phyloP scores from a whole-genome alignment of 495 filamentous ascomycete genomes.

The Hypomontagnella monticulosa region DNA sequence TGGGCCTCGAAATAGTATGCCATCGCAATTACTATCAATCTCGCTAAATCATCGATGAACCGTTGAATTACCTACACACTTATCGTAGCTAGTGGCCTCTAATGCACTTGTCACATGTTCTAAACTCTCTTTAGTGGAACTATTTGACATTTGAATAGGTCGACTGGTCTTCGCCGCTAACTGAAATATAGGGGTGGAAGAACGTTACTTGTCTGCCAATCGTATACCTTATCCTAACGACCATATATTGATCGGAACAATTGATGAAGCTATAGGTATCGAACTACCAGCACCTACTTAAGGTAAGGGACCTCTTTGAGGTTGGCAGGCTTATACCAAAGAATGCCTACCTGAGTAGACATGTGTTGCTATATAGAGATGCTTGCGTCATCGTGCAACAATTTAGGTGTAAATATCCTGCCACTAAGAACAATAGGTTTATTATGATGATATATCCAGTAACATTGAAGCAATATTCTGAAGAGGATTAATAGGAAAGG shows the following conservation, averaged over 20 bases:
- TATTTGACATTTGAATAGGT: background rate
- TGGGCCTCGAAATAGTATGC: background rate
- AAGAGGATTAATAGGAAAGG: background rate
- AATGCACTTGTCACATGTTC: conserved; percentile 3
- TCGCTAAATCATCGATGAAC: background rate
- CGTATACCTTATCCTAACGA: too few relatives aligned
- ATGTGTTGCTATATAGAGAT: background rate
- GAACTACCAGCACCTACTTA: too few relatives aligned
- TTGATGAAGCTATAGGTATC: too few relatives aligned
- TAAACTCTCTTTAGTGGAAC: conserved; percentile 14
- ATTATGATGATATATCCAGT: background rate
- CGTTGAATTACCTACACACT: background rate
- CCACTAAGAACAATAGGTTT: conserved; percentile 2
- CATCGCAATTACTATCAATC: too few relatives aligned
- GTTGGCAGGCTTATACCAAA: too few relatives aligned
- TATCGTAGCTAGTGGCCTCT: background rate
- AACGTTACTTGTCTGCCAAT: too few relatives aligned
- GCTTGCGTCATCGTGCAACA: conserved; percentile 34
- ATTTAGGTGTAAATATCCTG: conserved; percentile 20
- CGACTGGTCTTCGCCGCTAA: background rate
- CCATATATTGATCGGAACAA: too few relatives aligned
- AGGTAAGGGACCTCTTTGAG: too few relatives aligned
- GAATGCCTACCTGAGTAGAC: too few relatives aligned
- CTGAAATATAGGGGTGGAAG: too few relatives aligned
- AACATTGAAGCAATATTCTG: too few relatives aligned